Evolutionary conservation across 2,329 filamentous ascomycete genomes (phyloP).

Genomic region (Penicillium brasilianum): DNA sequence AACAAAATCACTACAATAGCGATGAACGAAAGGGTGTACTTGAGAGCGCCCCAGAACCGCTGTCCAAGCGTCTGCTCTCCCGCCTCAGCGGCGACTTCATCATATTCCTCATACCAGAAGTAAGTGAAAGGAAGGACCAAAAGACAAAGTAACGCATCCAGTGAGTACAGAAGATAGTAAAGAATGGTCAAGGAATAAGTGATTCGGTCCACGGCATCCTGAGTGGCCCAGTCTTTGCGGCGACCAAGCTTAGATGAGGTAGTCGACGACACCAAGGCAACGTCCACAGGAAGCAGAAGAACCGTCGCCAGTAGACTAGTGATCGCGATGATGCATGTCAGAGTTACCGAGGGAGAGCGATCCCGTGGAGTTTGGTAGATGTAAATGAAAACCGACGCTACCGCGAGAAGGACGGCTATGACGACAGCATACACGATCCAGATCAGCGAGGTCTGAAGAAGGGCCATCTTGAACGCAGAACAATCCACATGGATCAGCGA

Average conservation of each 20-base stretch:
- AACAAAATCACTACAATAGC: conserved; percentile 77
- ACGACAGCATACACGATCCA: conserved; percentile 93
- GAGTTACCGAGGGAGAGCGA: conserved; percentile 78
- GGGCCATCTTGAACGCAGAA: conserved; percentile 55
- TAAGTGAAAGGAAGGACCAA: conserved; percentile 93
- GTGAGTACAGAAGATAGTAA: conserved; percentile 90
- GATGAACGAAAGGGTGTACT: conserved; percentile 88
- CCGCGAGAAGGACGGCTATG: conserved; percentile 73
- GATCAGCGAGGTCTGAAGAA: conserved; percentile 87
- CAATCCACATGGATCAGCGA: conserved; percentile 18
- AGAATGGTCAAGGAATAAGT: conserved; percentile 80
- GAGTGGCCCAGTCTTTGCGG: conserved; percentile 95
- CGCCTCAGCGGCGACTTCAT: conserved; percentile 83
- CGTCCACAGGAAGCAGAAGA: conserved; percentile 90
- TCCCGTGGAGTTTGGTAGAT: conserved; percentile 90
- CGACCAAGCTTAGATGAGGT: conserved; percentile 73
- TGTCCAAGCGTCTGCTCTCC: conserved; percentile 72
- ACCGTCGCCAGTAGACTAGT: conserved; percentile 89
- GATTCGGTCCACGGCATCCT: conserved; percentile 76
- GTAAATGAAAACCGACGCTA: conserved; percentile 84
- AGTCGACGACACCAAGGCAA: conserved; percentile 91
- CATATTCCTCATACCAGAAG: conserved; percentile 98
- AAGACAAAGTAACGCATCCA: conserved; percentile 88
- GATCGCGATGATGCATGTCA: conserved; percentile 84
- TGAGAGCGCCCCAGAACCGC: conserved; percentile 81